Evolutionary conservation across 2,329 filamentous ascomycete species (phyloP).

Genomic region (Fusarium bulbicola): DNA sequence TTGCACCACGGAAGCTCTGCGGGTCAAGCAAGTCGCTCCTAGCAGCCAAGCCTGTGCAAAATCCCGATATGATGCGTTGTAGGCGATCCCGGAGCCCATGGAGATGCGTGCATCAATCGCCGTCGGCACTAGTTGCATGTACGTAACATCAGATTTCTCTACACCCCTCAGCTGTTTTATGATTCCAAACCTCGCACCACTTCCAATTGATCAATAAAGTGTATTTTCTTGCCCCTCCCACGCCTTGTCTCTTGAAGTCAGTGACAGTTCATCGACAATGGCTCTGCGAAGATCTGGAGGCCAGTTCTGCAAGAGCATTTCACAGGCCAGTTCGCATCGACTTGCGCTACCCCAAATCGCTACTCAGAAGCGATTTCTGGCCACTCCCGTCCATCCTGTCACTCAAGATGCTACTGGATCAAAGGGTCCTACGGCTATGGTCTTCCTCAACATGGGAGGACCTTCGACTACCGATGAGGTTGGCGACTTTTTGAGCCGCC

Average conservation of each 20-base stretch:
- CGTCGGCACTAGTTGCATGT: conserved; percentile 21
- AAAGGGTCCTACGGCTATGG: conserved; percentile 93
- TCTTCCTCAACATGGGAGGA: conserved; percentile 99
- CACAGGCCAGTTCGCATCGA: conserved; percentile 39
- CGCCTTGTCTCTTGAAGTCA: neutral
- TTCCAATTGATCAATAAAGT: conserved; percentile 23
- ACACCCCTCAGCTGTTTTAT: conserved; percentile 30
- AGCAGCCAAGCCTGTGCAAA: conserved; percentile 12
- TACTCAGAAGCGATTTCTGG: conserved; percentile 47
- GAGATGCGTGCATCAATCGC: conserved; percentile 43
- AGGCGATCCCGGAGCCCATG: conserved; percentile 39
- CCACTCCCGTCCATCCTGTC: conserved; percentile 72
- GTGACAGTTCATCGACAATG: conserved; percentile 39
- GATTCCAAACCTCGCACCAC: conserved; percentile 28
- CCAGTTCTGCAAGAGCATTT: conserved; percentile 43
- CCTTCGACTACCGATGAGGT: conserved; percentile 91
- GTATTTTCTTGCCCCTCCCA: neutral
- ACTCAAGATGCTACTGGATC: conserved; percentile 77
- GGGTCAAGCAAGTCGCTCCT: neutral
- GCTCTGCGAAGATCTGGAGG: conserved; percentile 44
- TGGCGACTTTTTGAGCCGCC: conserved; percentile 84
- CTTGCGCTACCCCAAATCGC: conserved; percentile 44
- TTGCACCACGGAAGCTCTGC: neutral
- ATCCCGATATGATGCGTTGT: conserved; percentile 34
- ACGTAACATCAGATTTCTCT: conserved; percentile 31